These are phyloP conservation scores for Solanum stenotomum DNA, from an alignment of 257 asterid genomes.

Conservation along the genomic window DNA sequence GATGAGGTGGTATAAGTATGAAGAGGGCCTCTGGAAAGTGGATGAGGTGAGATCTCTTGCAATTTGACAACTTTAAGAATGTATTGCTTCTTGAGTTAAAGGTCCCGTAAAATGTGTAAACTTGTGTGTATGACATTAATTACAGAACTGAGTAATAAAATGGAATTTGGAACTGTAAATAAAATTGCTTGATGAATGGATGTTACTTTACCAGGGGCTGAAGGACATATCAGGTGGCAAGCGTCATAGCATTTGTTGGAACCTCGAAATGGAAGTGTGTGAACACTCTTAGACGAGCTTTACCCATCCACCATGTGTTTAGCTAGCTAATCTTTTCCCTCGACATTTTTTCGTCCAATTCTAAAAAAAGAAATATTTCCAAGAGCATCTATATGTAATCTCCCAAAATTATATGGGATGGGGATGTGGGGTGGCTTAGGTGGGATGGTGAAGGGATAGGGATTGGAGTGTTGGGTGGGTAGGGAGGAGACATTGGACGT, in stretches of 20 bases:
- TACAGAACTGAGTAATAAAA: neutral
- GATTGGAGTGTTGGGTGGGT: neutral
- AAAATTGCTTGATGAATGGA: neutral
- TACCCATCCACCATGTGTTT: too few species aligned
- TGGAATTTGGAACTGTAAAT: neutral
- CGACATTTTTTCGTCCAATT: too few species aligned
- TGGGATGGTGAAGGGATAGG: neutral
- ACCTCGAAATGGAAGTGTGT: neutral
- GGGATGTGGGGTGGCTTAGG: neutral
- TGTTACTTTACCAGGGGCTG: neutral
- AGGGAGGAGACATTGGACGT: neutral
- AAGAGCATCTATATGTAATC: too few species aligned
- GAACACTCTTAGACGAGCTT: neutral
- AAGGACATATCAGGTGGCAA: neutral
- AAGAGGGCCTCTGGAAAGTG: constrained; percentile 59
- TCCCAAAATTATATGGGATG: neutral
- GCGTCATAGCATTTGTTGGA: neutral
- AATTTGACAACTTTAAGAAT: constrained; percentile 17
- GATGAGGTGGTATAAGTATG: constrained; percentile 72
- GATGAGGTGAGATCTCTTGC: constrained; percentile 69
- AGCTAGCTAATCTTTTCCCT: too few species aligned
- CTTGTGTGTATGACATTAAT: neutral
- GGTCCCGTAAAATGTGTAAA: neutral
- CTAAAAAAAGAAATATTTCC: too few species aligned
- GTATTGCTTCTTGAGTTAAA: neutral